Base-by-base conservation (phyloP, 2,329 filamentous ascomycete genomes). In the Endocalyx cinctus region DNA sequence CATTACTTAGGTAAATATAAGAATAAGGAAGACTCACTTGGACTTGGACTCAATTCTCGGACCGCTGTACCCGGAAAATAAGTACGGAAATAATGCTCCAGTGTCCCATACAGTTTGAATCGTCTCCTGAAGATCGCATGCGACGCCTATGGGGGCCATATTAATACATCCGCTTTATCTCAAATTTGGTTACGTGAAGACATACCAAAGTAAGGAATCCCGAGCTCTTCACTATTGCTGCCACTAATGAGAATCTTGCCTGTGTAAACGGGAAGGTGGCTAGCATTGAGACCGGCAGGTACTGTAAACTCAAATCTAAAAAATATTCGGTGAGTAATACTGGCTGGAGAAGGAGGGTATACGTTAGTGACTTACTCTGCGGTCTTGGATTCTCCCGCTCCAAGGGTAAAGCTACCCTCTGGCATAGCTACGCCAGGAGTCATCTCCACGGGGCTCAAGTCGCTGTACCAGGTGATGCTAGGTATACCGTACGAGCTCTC, bases 201-300 rank as follows among this genome's bases (percentile, higher is more conserved):
- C 45, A 25, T 20, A 47, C 55, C 54, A 14, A 52, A 48, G 29
- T 60, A 60, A 6, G 57, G 58, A 23, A 59, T 46, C 5, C 49
- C 52, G n/a, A 59, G 49, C 8, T 51, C 42, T 23, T 61, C 55
- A 10, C 50, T 53, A 25, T 58, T 58, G 34, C 47, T 45, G 26
- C 50, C 48, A 17, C 46, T 52, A 37, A 59, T 52, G 18, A 59
- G 41, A 14, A 61, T 45, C 41, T 58, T 58, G 17, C 58, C 58
- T 22, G 54, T 52, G 36, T 57, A 60, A 6, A 59, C 43, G 3
- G 56, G 57, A n/a, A 60, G 34, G 19, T 43, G 52, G 6, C 42
- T 39, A 4, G 45, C 26, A 33, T 58, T 47, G 4, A 60, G 42
- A 3, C 51, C 44, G 17, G 34, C 25, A 1, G 57, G 57, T 2